phyloP scores from a whole-genome alignment of 345 rosid genomes.

The Salix brachista region DNA sequence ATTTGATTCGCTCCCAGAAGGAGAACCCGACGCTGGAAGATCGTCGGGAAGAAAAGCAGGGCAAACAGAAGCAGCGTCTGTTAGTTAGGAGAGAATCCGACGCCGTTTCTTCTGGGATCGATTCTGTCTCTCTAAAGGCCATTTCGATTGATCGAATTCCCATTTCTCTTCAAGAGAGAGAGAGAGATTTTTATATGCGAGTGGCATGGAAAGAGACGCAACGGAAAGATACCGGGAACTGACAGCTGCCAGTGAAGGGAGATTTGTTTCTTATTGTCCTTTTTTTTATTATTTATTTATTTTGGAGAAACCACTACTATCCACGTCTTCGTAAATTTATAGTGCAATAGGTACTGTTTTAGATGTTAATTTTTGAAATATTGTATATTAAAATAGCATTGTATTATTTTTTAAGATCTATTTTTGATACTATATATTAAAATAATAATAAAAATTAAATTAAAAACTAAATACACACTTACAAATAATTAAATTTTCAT shows the following conservation, averaged over 20 bases:
- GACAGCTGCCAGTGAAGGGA: background rate
- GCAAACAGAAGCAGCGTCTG: slow-evolving; percentile 53
- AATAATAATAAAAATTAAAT: too few species aligned
- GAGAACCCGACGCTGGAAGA: slow-evolving; percentile 36
- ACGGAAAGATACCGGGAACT: slow-evolving; percentile 20
- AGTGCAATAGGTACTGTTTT: too few species aligned
- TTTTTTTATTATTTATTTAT: too few species aligned
- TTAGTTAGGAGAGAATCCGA: slow-evolving; percentile 22
- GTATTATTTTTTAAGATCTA: too few species aligned
- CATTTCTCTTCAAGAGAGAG: background rate
- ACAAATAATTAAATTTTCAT: too few species aligned
- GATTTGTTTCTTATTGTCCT: too few species aligned
- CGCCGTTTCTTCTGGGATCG: background rate
- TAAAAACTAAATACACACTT: too few species aligned
- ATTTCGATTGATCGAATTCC: background rate
- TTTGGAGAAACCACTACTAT: too few species aligned
- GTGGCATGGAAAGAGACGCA: background rate
- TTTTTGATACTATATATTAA: too few species aligned
- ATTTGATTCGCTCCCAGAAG: slow-evolving; percentile 55
- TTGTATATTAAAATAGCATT: too few species aligned
- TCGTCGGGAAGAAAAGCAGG: slow-evolving; percentile 40
- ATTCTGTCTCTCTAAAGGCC: background rate
- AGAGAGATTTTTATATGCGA: background rate
- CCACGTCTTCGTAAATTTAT: too few species aligned
- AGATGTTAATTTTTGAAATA: too few species aligned